Evolutionary conservation across 2,329 filamentous ascomycete genomes (phyloP), one percentile per base, ranked within the genome.

Genomic region (Akanthomyces muscarius): DNA sequence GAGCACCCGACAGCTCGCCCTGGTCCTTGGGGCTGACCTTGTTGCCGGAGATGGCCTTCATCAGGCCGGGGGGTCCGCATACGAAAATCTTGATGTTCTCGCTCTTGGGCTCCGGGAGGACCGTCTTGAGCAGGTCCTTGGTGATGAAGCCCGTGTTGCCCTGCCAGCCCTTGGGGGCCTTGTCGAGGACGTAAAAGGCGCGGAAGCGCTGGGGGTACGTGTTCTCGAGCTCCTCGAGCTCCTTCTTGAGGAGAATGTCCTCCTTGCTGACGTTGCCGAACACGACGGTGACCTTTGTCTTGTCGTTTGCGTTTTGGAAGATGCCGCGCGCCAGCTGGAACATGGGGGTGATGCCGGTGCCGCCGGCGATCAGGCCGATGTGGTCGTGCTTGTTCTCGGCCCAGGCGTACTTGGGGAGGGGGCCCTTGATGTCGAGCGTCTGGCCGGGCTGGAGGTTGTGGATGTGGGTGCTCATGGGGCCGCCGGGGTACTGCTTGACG

Each of bases 341-440:
- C 94, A 98, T 97, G 69, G 95, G 95, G 13, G 95, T 95, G 76
- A 99, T 96, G 65, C 95, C 95, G 8, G 95, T 97, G 68, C 95
- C 95, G 71, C 95, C 95, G n/a, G 94, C 92, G 66, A 99, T 85
- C 68, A 94, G 82, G 45, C 86, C 89, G 70, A 96, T 86, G 81
- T 98, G 92, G 65, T 91, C 81, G 81, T 97, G 93, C 86, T 97
- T 97, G 85, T 98, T 98, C 69, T 88, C 73, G 60, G 86, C 74
- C 93, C 93, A 98, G 38, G 86, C 78, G 78, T 97, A 98, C 80
- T 99, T 99, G 71, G 92, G 91, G 45, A 99, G 86, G 2, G 95
- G 95, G 21, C 95, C 95, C 84, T 99, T 98, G 81, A 99, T 87
- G 66, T 94, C 89, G 62, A 99, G 87, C 18, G 83, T 83, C 77